Conservation (phyloP, 768 basidiomycete genomes). For the Kwoniella bestiolae region DNA sequence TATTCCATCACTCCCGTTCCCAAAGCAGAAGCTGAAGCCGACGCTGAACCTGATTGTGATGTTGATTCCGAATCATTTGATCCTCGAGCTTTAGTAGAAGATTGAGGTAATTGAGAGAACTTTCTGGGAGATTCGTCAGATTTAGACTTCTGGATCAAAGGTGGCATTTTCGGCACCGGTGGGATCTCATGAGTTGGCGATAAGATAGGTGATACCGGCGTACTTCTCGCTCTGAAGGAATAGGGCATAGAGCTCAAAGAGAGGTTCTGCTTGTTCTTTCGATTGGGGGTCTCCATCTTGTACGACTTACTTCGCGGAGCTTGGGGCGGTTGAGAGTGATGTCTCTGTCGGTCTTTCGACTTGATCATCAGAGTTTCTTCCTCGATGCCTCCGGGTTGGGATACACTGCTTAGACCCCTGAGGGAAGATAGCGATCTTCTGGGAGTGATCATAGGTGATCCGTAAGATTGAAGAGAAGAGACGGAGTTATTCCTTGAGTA, state of each 20-base stretch:
- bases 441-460: slow-evolving; percentile 18
- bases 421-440: slow-evolving; percentile 13
- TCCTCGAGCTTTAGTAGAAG: no score
- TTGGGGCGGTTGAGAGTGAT: not conserved
- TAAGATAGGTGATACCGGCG: slow-evolving; percentile 32
- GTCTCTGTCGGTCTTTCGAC: not conserved
- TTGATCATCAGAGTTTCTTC: slow-evolving; percentile 8
- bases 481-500: slow-evolving; percentile 13
- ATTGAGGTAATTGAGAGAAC: not conserved
- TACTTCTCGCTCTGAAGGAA: slow-evolving; percentile 4
- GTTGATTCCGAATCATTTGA: not conserved
- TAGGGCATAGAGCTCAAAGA: not conserved
- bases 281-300: not conserved
- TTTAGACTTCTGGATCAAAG: slow-evolving; percentile 5
- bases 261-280: not conserved
- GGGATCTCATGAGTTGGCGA: slow-evolving; percentile 12
- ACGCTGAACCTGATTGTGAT: not conserved
- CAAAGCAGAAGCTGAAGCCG: not conserved
- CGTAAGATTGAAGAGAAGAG: not conserved
- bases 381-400: not conserved
- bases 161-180: slow-evolving; percentile 1
- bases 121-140: slow-evolving; percentile 17
- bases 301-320: slow-evolving; percentile 10
- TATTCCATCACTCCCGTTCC: slow-evolving; percentile 8
- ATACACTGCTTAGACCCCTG: not conserved